phyloP scores from a whole-genome alignment of 805 yeast species.

The Blastobotrys attinorum region DNA sequence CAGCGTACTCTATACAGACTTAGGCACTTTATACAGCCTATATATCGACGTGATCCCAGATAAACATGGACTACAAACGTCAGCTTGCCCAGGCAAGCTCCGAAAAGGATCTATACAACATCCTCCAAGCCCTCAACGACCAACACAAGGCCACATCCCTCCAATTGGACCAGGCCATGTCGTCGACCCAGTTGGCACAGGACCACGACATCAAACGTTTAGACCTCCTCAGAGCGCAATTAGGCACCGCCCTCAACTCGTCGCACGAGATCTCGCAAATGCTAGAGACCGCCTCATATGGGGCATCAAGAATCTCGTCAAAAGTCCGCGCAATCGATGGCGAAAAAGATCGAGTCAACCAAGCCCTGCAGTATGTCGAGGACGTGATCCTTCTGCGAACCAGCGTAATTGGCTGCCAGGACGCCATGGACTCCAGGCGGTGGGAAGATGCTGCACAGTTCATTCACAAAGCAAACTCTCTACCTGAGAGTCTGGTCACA shows the following conservation, averaged over 20 bases:
- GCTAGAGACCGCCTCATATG: constrained; percentile 51
- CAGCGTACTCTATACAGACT: no score
- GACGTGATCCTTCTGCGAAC: constrained; percentile 59
- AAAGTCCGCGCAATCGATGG: constrained; percentile 61
- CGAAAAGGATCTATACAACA: not conserved
- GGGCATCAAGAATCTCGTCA: constrained; percentile 60
- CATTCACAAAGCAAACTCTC: constrained; percentile 42
- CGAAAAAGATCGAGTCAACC: constrained; percentile 57
- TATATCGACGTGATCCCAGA: no score
- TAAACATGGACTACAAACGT: not conserved
- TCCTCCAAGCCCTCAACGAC: not conserved
- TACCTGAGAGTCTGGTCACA: constrained; percentile 46
- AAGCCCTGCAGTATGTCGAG: constrained; percentile 56
- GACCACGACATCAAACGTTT: constrained; percentile 20
- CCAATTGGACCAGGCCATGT: constrained; percentile 7
- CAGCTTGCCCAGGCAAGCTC: not conserved
- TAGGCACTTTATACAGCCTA: no score
- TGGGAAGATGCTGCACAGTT: constrained; percentile 76
- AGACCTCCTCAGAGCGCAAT: constrained; percentile 23
- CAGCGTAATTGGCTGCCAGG: constrained; percentile 55
- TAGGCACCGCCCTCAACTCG: constrained; percentile 27
- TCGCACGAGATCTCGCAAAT: constrained; percentile 50
- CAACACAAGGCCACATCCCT: not conserved
- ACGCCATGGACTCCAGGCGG: constrained; percentile 58
- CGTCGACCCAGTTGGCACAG: constrained; percentile 9